Percentiles rank a stretch among this genome's conserved stretches.
Evolutionary conservation across 1,284 basidiomycete genomes (phyloP).

Genomic region (Ceratorhiza oryzae-sativae): DNA sequence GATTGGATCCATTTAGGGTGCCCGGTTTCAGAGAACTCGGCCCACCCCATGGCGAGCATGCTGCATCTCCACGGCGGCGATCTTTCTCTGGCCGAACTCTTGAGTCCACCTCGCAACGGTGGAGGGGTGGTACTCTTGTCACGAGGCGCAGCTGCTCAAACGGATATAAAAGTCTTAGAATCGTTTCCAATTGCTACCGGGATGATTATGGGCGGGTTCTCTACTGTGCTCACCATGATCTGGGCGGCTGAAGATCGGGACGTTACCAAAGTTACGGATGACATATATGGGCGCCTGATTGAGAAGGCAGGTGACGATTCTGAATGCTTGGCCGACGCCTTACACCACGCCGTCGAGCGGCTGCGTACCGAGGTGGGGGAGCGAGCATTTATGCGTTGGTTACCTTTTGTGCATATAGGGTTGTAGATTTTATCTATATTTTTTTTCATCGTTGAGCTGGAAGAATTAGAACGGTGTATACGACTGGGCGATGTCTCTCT

Average conservation of each 20-base stretch:
- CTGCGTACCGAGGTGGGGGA: conserved; percentile 7
- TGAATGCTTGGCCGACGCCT: background rate
- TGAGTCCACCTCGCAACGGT: background rate
- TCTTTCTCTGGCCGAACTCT: background rate
- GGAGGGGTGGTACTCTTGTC: background rate
- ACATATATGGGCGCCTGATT: background rate
- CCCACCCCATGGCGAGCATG: background rate
- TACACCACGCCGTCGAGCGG: background rate
- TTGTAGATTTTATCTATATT: too few species aligned
- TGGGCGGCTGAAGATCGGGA: conserved; percentile 13
- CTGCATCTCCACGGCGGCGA: conserved; percentile 8
- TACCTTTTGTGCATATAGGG: conserved; percentile 19
- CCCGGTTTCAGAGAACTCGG: background rate
- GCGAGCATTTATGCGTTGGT: background rate
- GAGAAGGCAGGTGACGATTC: background rate
- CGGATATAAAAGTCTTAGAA: conserved; percentile 32
- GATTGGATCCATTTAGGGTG: conserved; percentile 26
- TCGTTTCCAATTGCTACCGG: conserved; percentile 34
- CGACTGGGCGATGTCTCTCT: too few species aligned
- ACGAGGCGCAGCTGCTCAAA: background rate
- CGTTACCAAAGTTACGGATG: background rate
- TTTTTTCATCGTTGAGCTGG: too few species aligned
- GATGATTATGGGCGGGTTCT: conserved; percentile 41
- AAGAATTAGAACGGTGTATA: too few species aligned
- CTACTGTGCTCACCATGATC: conserved; percentile 6